These are phyloP conservation scores for Inga leiocalycina DNA, from an alignment of 306 rosid species.

Conservation along the genomic window DNA sequence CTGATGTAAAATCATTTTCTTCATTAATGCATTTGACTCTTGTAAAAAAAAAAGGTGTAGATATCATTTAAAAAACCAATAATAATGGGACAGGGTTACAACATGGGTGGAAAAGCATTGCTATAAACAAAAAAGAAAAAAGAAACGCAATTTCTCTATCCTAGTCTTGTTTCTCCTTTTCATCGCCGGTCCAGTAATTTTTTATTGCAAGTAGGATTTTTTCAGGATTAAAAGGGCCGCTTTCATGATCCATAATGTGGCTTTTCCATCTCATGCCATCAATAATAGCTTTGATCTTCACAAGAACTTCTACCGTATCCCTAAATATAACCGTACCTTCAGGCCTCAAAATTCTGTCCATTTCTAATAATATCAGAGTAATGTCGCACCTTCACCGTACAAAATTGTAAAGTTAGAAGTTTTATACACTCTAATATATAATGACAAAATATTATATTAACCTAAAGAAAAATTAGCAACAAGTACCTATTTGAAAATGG, in stretches of 20 bases:
- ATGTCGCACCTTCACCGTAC: slow-evolving; percentile 73
- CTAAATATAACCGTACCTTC: slow-evolving; percentile 90
- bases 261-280: slow-evolving; percentile 88
- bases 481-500: too few relatives aligned
- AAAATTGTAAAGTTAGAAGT: slow-evolving; percentile 18
- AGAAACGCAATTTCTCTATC: neutral
- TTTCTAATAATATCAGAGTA: slow-evolving; percentile 68
- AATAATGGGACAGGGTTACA: neutral
- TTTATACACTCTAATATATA: neutral
- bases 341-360: slow-evolving; percentile 93
- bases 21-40: too few relatives aligned
- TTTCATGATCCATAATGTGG: slow-evolving; percentile 87
- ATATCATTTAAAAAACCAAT: too few relatives aligned
- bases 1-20: too few relatives aligned
- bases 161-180: slow-evolving; percentile 38
- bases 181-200: slow-evolving; percentile 78
- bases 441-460: too few relatives aligned
- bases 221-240: slow-evolving; percentile 95
- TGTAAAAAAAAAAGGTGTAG: too few relatives aligned
- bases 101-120: neutral
- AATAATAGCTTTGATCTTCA: slow-evolving; percentile 67
- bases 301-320: slow-evolving; percentile 75
- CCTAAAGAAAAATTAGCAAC: too few relatives aligned
- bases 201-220: slow-evolving; percentile 82
- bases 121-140: neutral